Evolutionary conservation across 129 eudicot genomes (phyloP), one percentile per base, ranked within the genome.

Genomic region (Centrapalus pauciflorus): DNA sequence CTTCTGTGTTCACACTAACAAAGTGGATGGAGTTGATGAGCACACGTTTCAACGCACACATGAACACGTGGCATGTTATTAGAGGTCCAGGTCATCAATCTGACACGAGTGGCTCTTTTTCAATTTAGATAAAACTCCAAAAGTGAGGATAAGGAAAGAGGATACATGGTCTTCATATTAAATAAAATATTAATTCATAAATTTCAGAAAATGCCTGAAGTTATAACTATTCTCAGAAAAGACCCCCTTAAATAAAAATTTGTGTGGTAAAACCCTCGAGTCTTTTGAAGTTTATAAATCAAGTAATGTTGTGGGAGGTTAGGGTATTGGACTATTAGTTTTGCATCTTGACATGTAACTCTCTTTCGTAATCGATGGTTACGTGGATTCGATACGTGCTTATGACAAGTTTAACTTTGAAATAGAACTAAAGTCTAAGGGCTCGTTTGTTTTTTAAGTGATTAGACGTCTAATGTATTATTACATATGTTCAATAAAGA

Each of bases 21-120:
- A 1, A 8, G 69, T 71, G 63, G 78, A 73, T 55, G 66, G 50
- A 73, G 59, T 40, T 61, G 70, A 62, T 49, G 72, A 73, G 72
- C 78, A 73, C 78, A 73, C 78, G 72, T 27, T 13, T 55, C 72
- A 64, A 73, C 2, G 72, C 37, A 21, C 2, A 17, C 1, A 0
- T n/a, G 4, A 4, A 54, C 77, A 64, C 71, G 71, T 73, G 78
- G 19, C 46, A 2, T 55, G 33, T 2, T 13, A 0, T 73, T 4
- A 64, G 24, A 26, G 66, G 78, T 52, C 57, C 78, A 73, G 2
- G 71, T 73, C 77, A 73, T 63, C 49, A 50, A 54, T 46, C 37
- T 73, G 78, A 28, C 78, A 73, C 71, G 71, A 73, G 78, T 73
- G 78, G 72, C 46, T 73, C 78, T 54, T 64, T 51, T 73, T 73